Base-by-base conservation (phyloP, 306 rosid genomes). In the Parietaria judaica region DNA sequence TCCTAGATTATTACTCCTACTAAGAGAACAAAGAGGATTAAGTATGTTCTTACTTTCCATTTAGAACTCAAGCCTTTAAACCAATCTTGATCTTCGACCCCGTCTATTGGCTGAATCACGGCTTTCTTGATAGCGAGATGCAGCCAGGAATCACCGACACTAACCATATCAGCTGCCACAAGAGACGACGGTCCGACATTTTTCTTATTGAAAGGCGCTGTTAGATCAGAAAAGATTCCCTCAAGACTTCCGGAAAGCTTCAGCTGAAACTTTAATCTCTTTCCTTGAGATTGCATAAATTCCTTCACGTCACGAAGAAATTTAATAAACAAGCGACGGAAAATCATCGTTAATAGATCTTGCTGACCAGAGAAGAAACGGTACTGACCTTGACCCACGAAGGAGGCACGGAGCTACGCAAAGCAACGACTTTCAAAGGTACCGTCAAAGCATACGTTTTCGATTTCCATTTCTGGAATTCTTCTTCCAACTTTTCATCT, bases 141-240 rank as follows among this genome's bases (percentile, higher is more conserved):
- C 66, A 90, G 91, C 97, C 97, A 90, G 39, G 97, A 87, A 74
- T 90, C 97, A 13, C 97, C 96, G 51, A 90, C 71, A 66, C 87
- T 75, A 36, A 87, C 84, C 72, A 80, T 53, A 76, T 91, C 98
- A 60, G 96, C 91, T 34, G 89, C 96, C 71, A 79, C 75, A 67
- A 79, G 60, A 61, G 92, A 83, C 35, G 89, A 79, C 14, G 83
- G 78, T 67, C 76, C 70, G 74, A 73, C 60, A 54, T 75, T 73
- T 49, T 78, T 82, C 67, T 75, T 78, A 47, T 66, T 56, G 36
- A 82, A 73, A 64, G 95, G 63, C 48, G 61, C 46, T 54, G 80
- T 74, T 52, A 91, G 75, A 58, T 81, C 86, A 54, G 89, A 87
- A 69, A 91, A 83, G 63, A 91, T 78, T 13, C 82, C 74, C 66